Conservation (phyloP, 2,329 filamentous ascomycete genomes). For the Cladosporium sp. region DNA sequence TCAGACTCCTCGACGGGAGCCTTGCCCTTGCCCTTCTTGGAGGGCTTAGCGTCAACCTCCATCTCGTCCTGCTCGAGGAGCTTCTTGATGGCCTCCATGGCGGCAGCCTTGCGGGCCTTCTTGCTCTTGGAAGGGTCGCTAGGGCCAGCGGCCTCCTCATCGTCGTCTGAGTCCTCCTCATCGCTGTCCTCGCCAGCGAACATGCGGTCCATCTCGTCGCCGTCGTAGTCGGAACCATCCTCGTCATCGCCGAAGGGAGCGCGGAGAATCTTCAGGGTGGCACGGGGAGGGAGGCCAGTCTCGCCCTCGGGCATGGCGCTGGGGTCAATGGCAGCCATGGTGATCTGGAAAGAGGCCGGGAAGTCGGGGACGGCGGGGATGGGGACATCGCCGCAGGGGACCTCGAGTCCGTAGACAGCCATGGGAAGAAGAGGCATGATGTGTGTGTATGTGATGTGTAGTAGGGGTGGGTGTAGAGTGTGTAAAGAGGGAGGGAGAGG, state of each 20-base stretch:
- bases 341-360: slow-evolving; percentile 89
- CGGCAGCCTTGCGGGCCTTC: slow-evolving; percentile 78
- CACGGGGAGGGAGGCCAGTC: slow-evolving; percentile 61
- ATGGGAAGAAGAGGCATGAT: slow-evolving; percentile 50
- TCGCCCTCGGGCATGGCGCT: slow-evolving; percentile 61
- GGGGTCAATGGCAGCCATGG: slow-evolving; percentile 97
- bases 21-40: slow-evolving; percentile 69
- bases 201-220: slow-evolving; percentile 53
- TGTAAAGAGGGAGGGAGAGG: background rate
- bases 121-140: slow-evolving; percentile 89
- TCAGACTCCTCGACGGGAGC: slow-evolving; percentile 51
- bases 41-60: slow-evolving; percentile 68
- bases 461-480: slow-evolving; percentile 2
- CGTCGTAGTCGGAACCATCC: slow-evolving; percentile 46
- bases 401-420: slow-evolving; percentile 88
- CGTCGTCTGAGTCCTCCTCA: slow-evolving; percentile 56
- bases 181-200: slow-evolving; percentile 64
- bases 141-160: slow-evolving; percentile 80
- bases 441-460: slow-evolving; percentile 22
- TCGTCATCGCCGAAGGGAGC: slow-evolving; percentile 64
- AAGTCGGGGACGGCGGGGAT: slow-evolving; percentile 78
- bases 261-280: slow-evolving; percentile 90
- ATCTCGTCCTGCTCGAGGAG: slow-evolving; percentile 67
- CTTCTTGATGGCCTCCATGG: slow-evolving; percentile 75
- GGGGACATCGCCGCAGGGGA: slow-evolving; percentile 80